Evolutionary conservation across 2,329 filamentous ascomycete species (phyloP).

Genomic region (Aspergillus fumigatus): DNA sequence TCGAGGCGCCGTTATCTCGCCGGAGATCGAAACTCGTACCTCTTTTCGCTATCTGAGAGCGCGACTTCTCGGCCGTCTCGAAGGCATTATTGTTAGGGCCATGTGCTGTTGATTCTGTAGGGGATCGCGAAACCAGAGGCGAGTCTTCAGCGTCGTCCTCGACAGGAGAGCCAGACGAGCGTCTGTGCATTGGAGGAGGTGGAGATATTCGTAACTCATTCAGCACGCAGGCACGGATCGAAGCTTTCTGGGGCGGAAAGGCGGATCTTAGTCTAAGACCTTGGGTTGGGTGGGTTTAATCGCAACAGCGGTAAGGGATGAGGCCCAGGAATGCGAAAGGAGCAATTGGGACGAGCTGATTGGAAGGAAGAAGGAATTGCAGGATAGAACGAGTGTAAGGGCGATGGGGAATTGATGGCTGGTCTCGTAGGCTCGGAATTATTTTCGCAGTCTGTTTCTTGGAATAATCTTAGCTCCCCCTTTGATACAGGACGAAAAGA

Average conservation of each 20-base stretch:
- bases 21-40: slow-evolving; percentile 33
- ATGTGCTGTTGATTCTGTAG: slow-evolving; percentile 22
- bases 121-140: slow-evolving; percentile 25
- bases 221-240: slow-evolving; percentile 25
- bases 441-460: slow-evolving; percentile 1
- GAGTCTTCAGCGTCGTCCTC: slow-evolving; percentile 39
- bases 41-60: slow-evolving; percentile 33
- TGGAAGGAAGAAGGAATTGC: neutral
- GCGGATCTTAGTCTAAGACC: slow-evolving; percentile 4
- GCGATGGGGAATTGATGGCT: slow-evolving; percentile 1
- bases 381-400: neutral
- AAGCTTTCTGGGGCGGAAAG: slow-evolving; percentile 3
- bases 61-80: slow-evolving; percentile 28
- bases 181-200: slow-evolving; percentile 43
- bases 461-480: neutral
- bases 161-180: slow-evolving; percentile 41
- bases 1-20: slow-evolving; percentile 31
- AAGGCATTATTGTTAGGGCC: slow-evolving; percentile 27
- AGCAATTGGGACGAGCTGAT: slow-evolving; percentile 4
- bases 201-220: slow-evolving; percentile 33
- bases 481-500: slow-evolving; percentile 2
- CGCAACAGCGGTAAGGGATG: slow-evolving; percentile 11
- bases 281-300: slow-evolving; percentile 5
- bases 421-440: neutral
- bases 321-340: slow-evolving; percentile 11